Base-by-base conservation (phyloP, 768 basidiomycete genomes). In the Rhodotorula graminis region DNA sequence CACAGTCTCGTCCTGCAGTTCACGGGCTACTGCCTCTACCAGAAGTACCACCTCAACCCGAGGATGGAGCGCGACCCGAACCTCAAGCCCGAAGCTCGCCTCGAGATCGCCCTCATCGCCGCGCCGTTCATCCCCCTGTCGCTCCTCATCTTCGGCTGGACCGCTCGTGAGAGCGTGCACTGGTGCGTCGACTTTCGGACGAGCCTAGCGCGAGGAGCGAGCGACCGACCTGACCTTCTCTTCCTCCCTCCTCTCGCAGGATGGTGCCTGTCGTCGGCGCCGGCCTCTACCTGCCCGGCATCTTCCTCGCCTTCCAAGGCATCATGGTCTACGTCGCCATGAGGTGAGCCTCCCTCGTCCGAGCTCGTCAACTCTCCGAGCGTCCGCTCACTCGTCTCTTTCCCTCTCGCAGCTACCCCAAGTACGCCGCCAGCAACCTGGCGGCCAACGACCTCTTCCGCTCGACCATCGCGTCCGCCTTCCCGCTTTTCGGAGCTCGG, bases 391-490 rank as follows among this genome's bases (percentile, higher is more conserved):
- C 59, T 60, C 14, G 9, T 27, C 58, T 59, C 40, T 15, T 12
- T 42, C 12, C 25, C 21, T 33, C 29, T 8, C 29, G 15, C 64
- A 65, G 69, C 42, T 82, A 81, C 75, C 76, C 75, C 15, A 56
- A 76, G 31, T 80, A 81, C 66, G 80, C 81, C 7, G 82, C 82
- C 0, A 78, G 77, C 2, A 77, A 80, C 15, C 72, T 82, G 7
- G 82, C 82, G 4, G 77, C 77, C 5, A 82, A 82, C 72, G 80
- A 79, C 61, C 76, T 82, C 52, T 77, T 82, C 65, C 68, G 82
- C 29, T 79, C 78, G 19, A 66, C 76, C 25, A 67, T 81, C 56
- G 81, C 79, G 40, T 74, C 64, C 2, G 57, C 63, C 11, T 68
- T 70, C 64, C 70, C 73, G 16, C 73, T 82, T 19, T 80, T 80